phyloP scores from a whole-genome alignment of 2,329 filamentous ascomycete genomes.

The Balansia obtecta region DNA sequence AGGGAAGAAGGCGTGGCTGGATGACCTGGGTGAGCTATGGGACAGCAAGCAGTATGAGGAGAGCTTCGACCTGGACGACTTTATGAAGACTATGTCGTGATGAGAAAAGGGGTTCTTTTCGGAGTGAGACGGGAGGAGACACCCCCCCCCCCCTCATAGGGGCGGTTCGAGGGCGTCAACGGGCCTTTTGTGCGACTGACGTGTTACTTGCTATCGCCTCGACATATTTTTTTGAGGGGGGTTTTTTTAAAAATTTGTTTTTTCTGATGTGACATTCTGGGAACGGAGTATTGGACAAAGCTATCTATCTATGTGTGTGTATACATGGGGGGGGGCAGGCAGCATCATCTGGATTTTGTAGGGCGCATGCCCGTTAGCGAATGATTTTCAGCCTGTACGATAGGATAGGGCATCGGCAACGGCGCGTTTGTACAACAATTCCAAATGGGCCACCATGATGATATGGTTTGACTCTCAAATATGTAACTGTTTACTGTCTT shows the following conservation, averaged over 20 bases:
- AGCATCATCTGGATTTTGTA: conserved; percentile 3
- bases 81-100: conserved; percentile 82
- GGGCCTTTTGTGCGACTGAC: not conserved
- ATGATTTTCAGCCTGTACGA: conserved; percentile 1
- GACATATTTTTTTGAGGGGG: not conserved
- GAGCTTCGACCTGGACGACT: conserved; percentile 91
- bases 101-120: not conserved
- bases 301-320: not conserved
- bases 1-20: conserved; percentile 90
- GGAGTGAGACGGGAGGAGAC: not conserved
- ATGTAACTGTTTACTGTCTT: not conserved
- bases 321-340: not conserved
- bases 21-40: conserved; percentile 92
- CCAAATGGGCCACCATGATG: not conserved
- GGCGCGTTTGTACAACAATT: conserved; percentile 4
- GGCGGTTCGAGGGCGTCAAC: not conserved
- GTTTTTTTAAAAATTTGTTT: too few species aligned
- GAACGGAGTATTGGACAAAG: conserved; percentile 2
- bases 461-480: not conserved
- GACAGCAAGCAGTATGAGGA: conserved; percentile 97
- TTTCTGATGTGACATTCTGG: not conserved
- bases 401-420: conserved; percentile 1
- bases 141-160: too few species aligned
- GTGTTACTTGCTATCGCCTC: not conserved
- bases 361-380: conserved; percentile 1